Conservation (phyloP, 805 yeast genomes). For the Candida namnaoensis region DNA sequence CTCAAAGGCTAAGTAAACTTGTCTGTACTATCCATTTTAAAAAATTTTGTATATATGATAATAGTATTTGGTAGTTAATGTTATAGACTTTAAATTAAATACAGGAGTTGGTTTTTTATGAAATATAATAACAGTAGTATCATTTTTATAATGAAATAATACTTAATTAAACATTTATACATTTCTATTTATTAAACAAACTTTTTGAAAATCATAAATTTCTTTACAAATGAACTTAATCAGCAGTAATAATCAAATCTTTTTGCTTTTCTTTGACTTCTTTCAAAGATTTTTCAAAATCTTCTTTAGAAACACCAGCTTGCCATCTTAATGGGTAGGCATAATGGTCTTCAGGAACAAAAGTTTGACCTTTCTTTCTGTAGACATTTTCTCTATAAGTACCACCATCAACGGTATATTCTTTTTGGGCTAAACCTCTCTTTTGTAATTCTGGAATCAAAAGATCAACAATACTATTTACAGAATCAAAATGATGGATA, state of each 20-base stretch:
- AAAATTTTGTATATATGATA: too few relatives aligned
- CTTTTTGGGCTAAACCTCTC: conserved; percentile 24
- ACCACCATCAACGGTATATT: conserved; percentile 20
- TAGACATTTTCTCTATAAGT: conserved; percentile 22
- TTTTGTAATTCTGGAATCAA: conserved; percentile 24
- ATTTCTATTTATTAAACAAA: too few relatives aligned
- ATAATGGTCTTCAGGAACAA: conserved; percentile 5
- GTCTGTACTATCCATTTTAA: too few relatives aligned
- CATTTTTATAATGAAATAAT: too few relatives aligned
- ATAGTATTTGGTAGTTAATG: too few relatives aligned
- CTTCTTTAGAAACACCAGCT: conserved; percentile 16
- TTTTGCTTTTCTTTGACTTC: background rate
- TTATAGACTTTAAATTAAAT: too few relatives aligned
- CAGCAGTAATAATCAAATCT: too few relatives aligned
- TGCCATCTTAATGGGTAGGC: conserved; percentile 5
- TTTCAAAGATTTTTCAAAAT: conserved; percentile 10
- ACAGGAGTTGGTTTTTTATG: too few relatives aligned
- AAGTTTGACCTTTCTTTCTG: conserved; percentile 6
- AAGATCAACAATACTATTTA: conserved; percentile 25
- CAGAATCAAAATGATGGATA: conserved; percentile 26
- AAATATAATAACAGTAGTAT: too few relatives aligned
- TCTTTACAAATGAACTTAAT: too few relatives aligned
- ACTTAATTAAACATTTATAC: too few relatives aligned
- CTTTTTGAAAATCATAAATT: too few relatives aligned
- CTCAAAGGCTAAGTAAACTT: conserved; percentile 4